phyloP scores from a whole-genome alignment of 345 rosid species.

The Eucalyptus cladocalyx region DNA sequence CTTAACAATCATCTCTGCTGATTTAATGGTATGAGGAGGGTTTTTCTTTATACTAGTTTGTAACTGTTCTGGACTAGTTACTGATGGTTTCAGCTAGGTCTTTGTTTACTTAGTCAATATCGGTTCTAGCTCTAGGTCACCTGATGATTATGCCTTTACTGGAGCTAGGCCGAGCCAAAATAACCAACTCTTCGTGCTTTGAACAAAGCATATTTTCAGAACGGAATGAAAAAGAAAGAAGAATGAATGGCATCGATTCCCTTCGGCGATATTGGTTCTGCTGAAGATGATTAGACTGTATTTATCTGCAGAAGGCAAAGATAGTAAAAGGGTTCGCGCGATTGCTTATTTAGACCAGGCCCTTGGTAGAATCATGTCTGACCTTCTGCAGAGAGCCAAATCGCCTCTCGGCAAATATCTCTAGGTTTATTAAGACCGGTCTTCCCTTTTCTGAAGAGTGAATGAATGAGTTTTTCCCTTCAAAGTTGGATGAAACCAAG shows the following conservation, averaged over 20 bases:
- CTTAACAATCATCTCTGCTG: background rate
- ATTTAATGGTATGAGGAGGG: background rate
- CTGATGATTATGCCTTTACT: background rate
- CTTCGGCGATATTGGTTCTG: background rate
- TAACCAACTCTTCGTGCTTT: background rate
- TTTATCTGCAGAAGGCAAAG: background rate
- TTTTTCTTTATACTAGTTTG: background rate
- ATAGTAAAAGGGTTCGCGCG: rapidly evolving
- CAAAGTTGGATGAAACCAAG: background rate
- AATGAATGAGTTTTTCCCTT: background rate
- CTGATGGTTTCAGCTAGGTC: background rate
- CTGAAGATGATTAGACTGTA: background rate
- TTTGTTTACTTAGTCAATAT: background rate
- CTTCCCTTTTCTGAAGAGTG: background rate
- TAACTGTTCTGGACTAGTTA: background rate
- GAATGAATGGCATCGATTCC: background rate
- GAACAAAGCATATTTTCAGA: background rate
- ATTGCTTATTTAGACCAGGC: background rate
- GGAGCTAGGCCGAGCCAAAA: background rate
- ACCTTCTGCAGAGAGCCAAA: background rate
- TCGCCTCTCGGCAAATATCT: background rate
- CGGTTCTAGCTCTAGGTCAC: background rate
- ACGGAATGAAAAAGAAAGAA: background rate
- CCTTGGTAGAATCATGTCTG: background rate
- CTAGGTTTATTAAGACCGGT: background rate